Percentiles rank a stretch among this genome's conserved stretches.
phyloP scores from a whole-genome alignment of 2,329 filamentous ascomycete species.

The Cercospora berteroae region DNA sequence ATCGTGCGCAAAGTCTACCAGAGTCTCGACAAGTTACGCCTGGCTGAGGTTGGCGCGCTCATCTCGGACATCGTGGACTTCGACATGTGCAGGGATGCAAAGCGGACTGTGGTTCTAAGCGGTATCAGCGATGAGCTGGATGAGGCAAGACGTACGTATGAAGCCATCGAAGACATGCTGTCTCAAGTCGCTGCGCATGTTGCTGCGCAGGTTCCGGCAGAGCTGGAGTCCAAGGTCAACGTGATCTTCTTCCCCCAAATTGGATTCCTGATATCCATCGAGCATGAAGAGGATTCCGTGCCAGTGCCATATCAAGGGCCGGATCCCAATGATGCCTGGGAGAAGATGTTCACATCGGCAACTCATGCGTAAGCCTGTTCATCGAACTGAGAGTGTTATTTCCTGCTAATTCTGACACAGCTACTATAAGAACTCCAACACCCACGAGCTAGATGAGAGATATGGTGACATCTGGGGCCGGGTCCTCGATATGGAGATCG shows the following conservation, averaged over 20 bases:
- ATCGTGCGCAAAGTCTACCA: constrained; percentile 60
- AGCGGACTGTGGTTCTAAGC: constrained; percentile 68
- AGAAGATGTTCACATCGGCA: constrained; percentile 69
- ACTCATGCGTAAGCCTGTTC: constrained; percentile 49
- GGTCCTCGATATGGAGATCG: constrained; percentile 86
- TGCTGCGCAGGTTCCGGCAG: constrained; percentile 59
- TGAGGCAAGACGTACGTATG: constrained; percentile 71
- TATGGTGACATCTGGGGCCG: constrained; percentile 81
- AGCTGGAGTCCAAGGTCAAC: constrained; percentile 57
- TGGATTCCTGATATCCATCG: constrained; percentile 80
- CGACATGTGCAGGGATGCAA: constrained; percentile 67
- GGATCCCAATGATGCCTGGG: constrained; percentile 62
- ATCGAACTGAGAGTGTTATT: background rate
- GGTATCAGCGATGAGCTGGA: constrained; percentile 76
- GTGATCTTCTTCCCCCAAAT: constrained; percentile 91
- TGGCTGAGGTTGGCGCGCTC: constrained; percentile 66
- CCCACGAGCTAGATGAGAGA: constrained; percentile 75
- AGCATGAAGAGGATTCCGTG: constrained; percentile 57
- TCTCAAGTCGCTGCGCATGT: constrained; percentile 66
- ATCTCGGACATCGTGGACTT: constrained; percentile 79
- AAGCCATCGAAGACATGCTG: constrained; percentile 73
- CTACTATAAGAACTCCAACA: constrained; percentile 87
- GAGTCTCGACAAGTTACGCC: constrained; percentile 56
- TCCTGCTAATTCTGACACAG: background rate
- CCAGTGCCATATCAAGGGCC: constrained; percentile 61